Evolutionary conservation across 1,284 basidiomycete species (phyloP).

Genomic region (Ustilago sp.): DNA sequence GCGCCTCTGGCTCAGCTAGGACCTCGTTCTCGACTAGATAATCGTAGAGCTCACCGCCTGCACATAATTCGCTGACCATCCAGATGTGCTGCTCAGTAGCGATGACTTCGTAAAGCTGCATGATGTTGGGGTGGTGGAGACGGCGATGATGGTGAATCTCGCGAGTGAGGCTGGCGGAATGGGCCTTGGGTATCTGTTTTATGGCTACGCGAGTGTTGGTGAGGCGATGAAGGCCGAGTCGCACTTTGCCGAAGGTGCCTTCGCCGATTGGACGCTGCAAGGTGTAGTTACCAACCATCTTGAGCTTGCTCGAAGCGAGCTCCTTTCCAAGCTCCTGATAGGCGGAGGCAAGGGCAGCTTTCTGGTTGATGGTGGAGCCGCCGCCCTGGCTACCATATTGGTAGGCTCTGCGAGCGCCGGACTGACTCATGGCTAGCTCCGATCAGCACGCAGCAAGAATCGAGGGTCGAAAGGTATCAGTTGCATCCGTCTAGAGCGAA

Average conservation of each 20-base stretch:
- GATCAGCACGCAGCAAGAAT: conserved; percentile 5
- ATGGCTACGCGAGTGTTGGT: conserved; percentile 80
- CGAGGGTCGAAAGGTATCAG: neutral
- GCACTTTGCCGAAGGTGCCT: conserved; percentile 90
- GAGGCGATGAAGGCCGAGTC: conserved; percentile 89
- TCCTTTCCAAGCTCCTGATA: conserved; percentile 98
- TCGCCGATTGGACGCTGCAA: conserved; percentile 94
- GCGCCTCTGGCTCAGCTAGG: conserved; percentile 67
- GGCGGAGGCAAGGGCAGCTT: conserved; percentile 78
- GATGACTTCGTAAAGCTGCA: conserved; percentile 96
- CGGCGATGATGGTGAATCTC: conserved; percentile 98
- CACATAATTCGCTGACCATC: conserved; percentile 96
- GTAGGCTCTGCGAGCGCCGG: conserved; percentile 27
- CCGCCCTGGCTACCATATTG: conserved; percentile 23
- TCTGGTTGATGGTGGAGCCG: conserved; percentile 57
- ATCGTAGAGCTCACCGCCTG: conserved; percentile 78
- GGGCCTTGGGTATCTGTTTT: conserved; percentile 96
- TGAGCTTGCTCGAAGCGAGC: conserved; percentile 86
- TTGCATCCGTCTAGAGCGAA: conserved; percentile 8
- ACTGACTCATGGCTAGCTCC: conserved; percentile 27
- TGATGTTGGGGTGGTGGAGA: conserved; percentile 92
- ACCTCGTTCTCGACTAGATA: conserved; percentile 71
- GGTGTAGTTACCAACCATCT: conserved; percentile 94
- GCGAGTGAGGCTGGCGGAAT: conserved; percentile 79
- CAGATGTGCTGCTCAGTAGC: conserved; percentile 94